Conservation (phyloP, 2,329 filamentous ascomycete species). For the Aspergillus brunneoviolaceus region DNA sequence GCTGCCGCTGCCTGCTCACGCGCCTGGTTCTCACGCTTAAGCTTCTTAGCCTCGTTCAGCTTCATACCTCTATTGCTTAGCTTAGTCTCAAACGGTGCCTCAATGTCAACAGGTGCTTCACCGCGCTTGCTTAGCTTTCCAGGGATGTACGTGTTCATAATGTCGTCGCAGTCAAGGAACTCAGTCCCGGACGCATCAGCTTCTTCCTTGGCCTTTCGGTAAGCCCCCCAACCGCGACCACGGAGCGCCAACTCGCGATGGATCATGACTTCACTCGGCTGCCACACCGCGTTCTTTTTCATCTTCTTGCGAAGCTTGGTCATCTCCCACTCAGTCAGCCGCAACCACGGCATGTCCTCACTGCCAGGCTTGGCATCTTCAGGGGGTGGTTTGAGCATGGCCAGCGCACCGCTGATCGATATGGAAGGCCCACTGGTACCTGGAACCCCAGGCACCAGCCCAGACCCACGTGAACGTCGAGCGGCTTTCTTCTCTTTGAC, state of each 20-base stretch:
- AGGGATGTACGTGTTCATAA: conserved; percentile 39
- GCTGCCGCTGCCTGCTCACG: conserved; percentile 47
- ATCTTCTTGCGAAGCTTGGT: conserved; percentile 65
- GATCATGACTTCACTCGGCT: conserved; percentile 66
- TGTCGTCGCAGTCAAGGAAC: conserved; percentile 58
- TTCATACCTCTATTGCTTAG: conserved; percentile 61
- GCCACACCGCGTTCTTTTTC: conserved; percentile 72
- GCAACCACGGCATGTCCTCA: conserved; percentile 62
- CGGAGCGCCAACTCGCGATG: conserved; percentile 61
- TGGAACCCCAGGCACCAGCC: neutral
- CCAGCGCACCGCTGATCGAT: conserved; percentile 62
- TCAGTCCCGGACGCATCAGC: conserved; percentile 53
- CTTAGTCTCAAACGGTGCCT: conserved; percentile 49
- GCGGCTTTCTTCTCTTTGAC: conserved; percentile 46
- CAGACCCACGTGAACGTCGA: conserved; percentile 25
- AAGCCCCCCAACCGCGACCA: conserved; percentile 55
- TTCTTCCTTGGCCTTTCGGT: conserved; percentile 50
- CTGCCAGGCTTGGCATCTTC: conserved; percentile 60
- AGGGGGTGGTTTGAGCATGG: conserved; percentile 59
- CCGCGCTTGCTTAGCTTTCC: conserved; percentile 42
- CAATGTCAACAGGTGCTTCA: conserved; percentile 41
- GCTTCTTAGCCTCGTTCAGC: conserved; percentile 61
- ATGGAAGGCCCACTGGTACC: conserved; percentile 44
- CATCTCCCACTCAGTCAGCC: conserved; percentile 67
- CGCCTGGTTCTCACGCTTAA: conserved; percentile 56